Conservation (phyloP, 2,329 filamentous ascomycete genomes). For the Aspergillus sp. region DNA sequence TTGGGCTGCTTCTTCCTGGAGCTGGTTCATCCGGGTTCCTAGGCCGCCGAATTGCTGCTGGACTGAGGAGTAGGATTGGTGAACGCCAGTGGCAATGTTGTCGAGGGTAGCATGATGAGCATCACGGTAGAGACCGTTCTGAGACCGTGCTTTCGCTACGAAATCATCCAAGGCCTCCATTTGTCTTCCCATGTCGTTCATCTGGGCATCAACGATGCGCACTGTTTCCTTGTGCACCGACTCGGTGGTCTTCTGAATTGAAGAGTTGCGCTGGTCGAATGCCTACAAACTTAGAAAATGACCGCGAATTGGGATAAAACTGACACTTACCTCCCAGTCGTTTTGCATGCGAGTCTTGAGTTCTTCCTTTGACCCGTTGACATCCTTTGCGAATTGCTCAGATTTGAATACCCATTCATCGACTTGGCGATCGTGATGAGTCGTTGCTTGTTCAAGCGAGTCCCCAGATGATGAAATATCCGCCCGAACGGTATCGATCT, state of each 20-base stretch:
- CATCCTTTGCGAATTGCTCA: slow-evolving; percentile 69
- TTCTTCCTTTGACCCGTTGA: slow-evolving; percentile 73
- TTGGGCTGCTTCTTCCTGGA: slow-evolving; percentile 70
- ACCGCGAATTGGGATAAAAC: neutral
- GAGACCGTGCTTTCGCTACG: slow-evolving; percentile 76
- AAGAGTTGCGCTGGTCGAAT: slow-evolving; percentile 78
- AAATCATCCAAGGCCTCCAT: slow-evolving; percentile 91
- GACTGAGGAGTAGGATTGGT: slow-evolving; percentile 73
- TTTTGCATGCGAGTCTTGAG: slow-evolving; percentile 82
- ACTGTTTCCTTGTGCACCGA: slow-evolving; percentile 90
- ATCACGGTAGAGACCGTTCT: slow-evolving; percentile 78
- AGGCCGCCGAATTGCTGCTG: slow-evolving; percentile 71
- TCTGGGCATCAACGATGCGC: slow-evolving; percentile 85
- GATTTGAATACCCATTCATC: slow-evolving; percentile 74
- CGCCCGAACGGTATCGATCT: slow-evolving; percentile 65
- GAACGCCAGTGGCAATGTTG: slow-evolving; percentile 68
- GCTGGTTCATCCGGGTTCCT: slow-evolving; percentile 67
- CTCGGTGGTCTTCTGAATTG: slow-evolving; percentile 80
- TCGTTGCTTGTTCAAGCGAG: slow-evolving; percentile 67
- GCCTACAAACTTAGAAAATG: slow-evolving; percentile 51
- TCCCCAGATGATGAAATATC: slow-evolving; percentile 69
- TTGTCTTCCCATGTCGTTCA: slow-evolving; percentile 82
- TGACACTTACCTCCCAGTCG: slow-evolving; percentile 74
- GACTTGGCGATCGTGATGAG: slow-evolving; percentile 72
- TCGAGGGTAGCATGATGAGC: slow-evolving; percentile 70